phyloP scores from a whole-genome alignment of 176 grass and related monocot genomes.

The Bromus sterilis region DNA sequence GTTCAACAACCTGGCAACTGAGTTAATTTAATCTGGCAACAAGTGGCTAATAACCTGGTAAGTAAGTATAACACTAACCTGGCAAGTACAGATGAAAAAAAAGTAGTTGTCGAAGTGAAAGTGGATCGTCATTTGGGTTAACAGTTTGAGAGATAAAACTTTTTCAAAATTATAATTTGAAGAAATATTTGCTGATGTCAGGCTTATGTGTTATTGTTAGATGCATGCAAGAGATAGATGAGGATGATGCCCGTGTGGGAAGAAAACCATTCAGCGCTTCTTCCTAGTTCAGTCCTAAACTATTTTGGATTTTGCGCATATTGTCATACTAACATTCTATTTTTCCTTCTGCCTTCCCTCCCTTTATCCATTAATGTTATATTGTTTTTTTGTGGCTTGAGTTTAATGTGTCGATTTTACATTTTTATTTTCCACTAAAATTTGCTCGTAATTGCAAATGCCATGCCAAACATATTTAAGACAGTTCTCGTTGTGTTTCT shows the following conservation, averaged over 20 bases:
- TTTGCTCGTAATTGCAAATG: not conserved
- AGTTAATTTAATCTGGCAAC: not conserved
- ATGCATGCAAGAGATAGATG: not conserved
- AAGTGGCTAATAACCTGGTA: not conserved
- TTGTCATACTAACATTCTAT: not conserved
- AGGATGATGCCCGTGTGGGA: not conserved
- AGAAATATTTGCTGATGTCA: not conserved
- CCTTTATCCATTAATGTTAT: not conserved
- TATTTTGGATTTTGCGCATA: not conserved
- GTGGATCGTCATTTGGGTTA: not conserved
- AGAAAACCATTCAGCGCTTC: not conserved
- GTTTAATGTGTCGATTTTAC: not conserved
- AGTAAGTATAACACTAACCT: not conserved
- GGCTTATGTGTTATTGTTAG: not conserved
- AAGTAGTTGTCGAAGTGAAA: not conserved
- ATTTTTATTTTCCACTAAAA: slow-evolving; percentile 12
- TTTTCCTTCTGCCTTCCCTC: not conserved
- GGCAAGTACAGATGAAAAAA: not conserved
- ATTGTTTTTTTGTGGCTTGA: not conserved
- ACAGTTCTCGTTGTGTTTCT: not conserved
- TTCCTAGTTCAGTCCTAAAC: not conserved
- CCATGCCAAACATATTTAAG: not conserved
- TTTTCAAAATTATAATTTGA: not conserved
- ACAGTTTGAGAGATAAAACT: not conserved
- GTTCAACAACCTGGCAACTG: not conserved